Base-by-base conservation (phyloP, 1,284 basidiomycete species). In the Cryptococcus sp. region DNA sequence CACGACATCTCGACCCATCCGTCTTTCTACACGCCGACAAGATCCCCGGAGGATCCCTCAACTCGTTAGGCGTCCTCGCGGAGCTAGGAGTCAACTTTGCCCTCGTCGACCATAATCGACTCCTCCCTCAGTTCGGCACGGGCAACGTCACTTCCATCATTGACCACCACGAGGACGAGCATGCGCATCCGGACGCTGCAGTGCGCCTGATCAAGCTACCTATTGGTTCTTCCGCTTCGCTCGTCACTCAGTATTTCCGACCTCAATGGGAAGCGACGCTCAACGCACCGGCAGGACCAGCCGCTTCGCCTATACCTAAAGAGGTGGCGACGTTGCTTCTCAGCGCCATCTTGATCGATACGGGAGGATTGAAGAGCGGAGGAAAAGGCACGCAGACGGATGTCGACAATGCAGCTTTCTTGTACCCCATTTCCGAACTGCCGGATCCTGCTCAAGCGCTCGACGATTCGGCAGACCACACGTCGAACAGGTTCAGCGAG, bases 161-260 rank as follows among this genome's bases (percentile, higher is more conserved):
- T n/a, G 94, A 98, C 69, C 94, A 98, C 67, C 93, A 98, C 69
- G 83, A 80, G 36, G 92, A 97, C 71, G 92, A 93, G 58, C 78
- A 79, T 0, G 73, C 78, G 2, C 81, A 94, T 66, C 65, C 65
- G 5, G 49, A 61, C 31, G 87, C 89, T 0, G 67, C 77, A 10
- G 83, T 86, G 2, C 80, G 91, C 18, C 71, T 82, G 45, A 78
- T 95, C 48, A 68, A 73, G 36, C 60, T 68, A 4, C 72, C 72
- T 4, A 81, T 82, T 0, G 92, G 92, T 3, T 89, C 86, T 54
- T 87, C 86, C 61, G 72, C 87, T 0, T 90, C 90, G 0, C 82
- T 88, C 33, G 80, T 95, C 37, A 76, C 85, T 1, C 65, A 71
- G 18, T 65, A 82, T 45, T 81, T 84, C 60, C 60, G 61, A 52